These are phyloP conservation scores for Aspergillus avenaceus DNA, from an alignment of 495 filamentous ascomycete genomes.

Conservation along the genomic window DNA sequence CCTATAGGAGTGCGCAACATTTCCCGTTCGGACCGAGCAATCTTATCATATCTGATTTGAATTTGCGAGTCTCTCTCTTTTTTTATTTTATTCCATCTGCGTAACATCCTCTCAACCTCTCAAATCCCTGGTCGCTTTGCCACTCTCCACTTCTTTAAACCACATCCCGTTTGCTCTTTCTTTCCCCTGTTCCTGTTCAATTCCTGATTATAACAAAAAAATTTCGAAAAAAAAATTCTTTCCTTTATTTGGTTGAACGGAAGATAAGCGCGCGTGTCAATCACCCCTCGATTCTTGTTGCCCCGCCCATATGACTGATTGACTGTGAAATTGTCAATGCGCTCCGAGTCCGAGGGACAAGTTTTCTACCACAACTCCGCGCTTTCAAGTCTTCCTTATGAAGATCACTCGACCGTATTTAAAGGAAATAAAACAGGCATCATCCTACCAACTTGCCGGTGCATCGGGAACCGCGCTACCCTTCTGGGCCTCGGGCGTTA, in stretches of 20 bases:
- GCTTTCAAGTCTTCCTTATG: slow-evolving; percentile 2
- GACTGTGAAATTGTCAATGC: slow-evolving; percentile 4
- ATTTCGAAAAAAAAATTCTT: no score
- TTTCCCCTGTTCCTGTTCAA: not conserved
- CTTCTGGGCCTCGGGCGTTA: slow-evolving; percentile 22
- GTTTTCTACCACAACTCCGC: slow-evolving; percentile 9
- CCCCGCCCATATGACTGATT: not conserved
- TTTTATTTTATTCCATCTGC: slow-evolving; percentile 3
- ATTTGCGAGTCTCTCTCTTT: no score
- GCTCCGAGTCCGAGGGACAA: slow-evolving; percentile 9
- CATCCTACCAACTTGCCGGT: slow-evolving; percentile 3
- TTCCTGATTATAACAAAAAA: not conserved
- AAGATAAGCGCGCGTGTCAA: no score
- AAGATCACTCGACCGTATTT: not conserved
- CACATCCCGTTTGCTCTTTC: slow-evolving; percentile 7
- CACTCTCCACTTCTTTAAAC: slow-evolving; percentile 14
- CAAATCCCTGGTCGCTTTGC: slow-evolving; percentile 17
- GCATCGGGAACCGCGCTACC: slow-evolving; percentile 16
- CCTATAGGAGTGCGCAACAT: not conserved
- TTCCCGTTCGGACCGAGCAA: slow-evolving; percentile 14
- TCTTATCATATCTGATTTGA: slow-evolving; percentile 30
- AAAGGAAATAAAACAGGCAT: not conserved
- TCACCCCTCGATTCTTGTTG: not conserved
- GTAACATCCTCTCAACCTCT: slow-evolving; percentile 3
- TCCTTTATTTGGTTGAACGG: no score